phyloP scores from a whole-genome alignment of 148 eudicot species.

The Heliamphora exappendiculata region DNA sequence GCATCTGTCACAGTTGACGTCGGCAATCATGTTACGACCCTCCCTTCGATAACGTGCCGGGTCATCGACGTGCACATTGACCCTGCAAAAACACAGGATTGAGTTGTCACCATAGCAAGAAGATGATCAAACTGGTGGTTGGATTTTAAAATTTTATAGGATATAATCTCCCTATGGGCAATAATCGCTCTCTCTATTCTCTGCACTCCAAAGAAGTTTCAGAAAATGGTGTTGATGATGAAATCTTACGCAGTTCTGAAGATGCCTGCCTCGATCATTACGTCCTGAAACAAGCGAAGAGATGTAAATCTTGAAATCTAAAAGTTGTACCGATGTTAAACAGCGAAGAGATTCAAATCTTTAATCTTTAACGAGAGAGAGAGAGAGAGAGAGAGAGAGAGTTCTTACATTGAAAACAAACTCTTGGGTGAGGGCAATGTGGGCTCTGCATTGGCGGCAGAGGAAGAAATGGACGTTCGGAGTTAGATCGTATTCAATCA shows the following conservation, averaged over 20 bases:
- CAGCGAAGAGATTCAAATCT: too few relatives aligned
- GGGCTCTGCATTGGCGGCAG: neutral
- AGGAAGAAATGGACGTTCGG: neutral
- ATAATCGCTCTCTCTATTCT: too few relatives aligned
- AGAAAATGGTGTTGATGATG: neutral
- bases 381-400: neutral
- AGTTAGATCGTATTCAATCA: neutral
- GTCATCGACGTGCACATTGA: neutral
- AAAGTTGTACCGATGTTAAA: too few relatives aligned
- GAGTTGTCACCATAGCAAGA: neutral
- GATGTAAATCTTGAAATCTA: too few relatives aligned
- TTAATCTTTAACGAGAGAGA: too few relatives aligned
- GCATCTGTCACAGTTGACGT: neutral
- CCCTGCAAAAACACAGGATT: neutral
- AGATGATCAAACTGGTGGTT: neutral
- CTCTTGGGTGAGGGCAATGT: neutral
- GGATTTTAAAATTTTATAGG: neutral
- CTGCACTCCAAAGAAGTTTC: neutral
- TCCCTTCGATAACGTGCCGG: neutral
- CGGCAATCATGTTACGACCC: neutral
- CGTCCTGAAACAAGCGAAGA: neutral
- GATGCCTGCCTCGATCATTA: neutral
- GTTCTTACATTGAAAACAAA: neutral
- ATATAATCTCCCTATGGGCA: neutral
- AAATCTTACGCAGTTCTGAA: neutral